Conservation (phyloP, 208 protist genomes). For the Leishmania turanica region DNA sequence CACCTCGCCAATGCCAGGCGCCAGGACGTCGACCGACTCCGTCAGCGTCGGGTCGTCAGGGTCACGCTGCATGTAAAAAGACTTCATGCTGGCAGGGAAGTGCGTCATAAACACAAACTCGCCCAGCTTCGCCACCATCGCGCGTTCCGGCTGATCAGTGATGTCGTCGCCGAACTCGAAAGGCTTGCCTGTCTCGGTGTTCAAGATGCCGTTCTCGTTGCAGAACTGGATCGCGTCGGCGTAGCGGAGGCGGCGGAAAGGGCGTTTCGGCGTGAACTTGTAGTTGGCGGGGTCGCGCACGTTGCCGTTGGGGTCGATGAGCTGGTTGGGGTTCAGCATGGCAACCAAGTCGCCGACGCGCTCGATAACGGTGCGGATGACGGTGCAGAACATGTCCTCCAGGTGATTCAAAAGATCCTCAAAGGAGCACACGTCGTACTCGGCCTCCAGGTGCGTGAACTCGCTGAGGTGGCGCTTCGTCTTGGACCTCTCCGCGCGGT, state of each 20-base stretch:
- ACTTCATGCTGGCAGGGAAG: constrained; percentile 98
- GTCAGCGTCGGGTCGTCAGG: constrained; percentile 84
- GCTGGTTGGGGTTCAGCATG: constrained; percentile 91
- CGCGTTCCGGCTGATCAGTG: constrained; percentile 97
- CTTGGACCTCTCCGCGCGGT: constrained; percentile 98
- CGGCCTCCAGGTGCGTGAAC: constrained; percentile 98
- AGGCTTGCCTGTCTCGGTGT: constrained; percentile 84
- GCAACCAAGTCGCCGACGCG: constrained; percentile 78
- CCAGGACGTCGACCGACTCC: constrained; percentile 96
- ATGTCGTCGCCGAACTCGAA: constrained; percentile 98
- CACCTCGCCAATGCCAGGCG: constrained; percentile 99
- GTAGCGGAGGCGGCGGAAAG: constrained; percentile 97
- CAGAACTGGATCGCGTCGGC: constrained; percentile 97
- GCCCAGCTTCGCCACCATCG: constrained; percentile 97
- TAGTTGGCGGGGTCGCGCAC: constrained; percentile 72
- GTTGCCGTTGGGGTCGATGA: constrained; percentile 66
- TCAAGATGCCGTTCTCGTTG: constrained; percentile 95
- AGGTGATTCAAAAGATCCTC: constrained; percentile 94
- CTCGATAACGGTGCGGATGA: constrained; percentile 85
- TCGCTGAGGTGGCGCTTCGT: constrained; percentile 98
- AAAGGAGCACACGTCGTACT: constrained; percentile 97
- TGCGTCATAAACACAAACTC: constrained; percentile 97
- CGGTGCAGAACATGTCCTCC: constrained; percentile 95
- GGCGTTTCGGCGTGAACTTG: constrained; percentile 92
- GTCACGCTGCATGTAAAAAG: constrained; percentile 99